Percentiles rank a stretch among this genome's conserved stretches.
Conservation (phyloP, 2,329 filamentous ascomycete species). For the Pyrenochaeta sp. region DNA sequence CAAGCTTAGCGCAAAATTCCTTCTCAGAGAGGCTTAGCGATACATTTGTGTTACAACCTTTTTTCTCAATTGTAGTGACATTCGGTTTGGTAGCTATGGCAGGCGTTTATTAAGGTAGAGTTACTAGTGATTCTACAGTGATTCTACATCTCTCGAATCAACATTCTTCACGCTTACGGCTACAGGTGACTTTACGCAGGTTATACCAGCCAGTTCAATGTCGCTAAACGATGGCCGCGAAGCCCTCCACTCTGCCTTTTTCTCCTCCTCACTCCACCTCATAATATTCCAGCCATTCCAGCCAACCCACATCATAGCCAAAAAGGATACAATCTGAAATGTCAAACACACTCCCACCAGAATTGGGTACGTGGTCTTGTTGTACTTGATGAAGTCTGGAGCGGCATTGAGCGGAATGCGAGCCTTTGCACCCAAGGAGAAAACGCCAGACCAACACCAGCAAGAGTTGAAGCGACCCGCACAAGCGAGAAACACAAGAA, state of each 20-base stretch:
- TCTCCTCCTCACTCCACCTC: constrained; percentile 21
- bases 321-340: constrained; percentile 10
- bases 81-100: too few relatives aligned
- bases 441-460: constrained; percentile 26
- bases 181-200: too few relatives aligned
- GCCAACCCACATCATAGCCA: constrained; percentile 13
- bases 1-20: too few relatives aligned
- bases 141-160: too few relatives aligned
- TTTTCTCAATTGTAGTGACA: too few relatives aligned
- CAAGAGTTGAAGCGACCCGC: constrained; percentile 29
- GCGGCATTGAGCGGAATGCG: constrained; percentile 14
- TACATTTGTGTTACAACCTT: too few relatives aligned
- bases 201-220: too few relatives aligned
- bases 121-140: too few relatives aligned
- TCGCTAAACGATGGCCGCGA: too few relatives aligned
- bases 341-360: constrained; percentile 10
- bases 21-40: too few relatives aligned
- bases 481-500: constrained; percentile 25
- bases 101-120: too few relatives aligned
- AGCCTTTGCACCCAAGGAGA: constrained; percentile 3
- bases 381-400: constrained; percentile 3
- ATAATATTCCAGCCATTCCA: constrained; percentile 15
- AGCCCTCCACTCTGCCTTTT: constrained; percentile 7
- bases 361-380: constrained; percentile 15
- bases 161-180: too few relatives aligned